A percentile compares a stretch with the other conserved stretches of the same genome.
These are phyloP conservation scores for Pythium pyrilobum DNA, from an alignment of 352 stramenopile genomes.

Conservation along the genomic window DNA sequence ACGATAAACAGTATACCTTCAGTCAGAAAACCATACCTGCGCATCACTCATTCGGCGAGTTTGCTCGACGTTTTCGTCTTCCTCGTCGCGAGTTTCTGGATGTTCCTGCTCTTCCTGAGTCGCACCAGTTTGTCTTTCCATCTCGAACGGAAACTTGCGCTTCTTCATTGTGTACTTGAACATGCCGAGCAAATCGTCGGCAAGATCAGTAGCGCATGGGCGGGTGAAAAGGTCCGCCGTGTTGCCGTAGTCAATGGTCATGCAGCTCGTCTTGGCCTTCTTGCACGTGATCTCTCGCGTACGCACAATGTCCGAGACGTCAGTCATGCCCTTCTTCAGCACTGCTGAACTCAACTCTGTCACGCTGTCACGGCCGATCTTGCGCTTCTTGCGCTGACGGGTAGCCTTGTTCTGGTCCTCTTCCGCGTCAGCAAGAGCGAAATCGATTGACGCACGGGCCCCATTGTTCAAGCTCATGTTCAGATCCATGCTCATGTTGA, in stretches of 20 bases:
- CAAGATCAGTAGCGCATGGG: conserved; percentile 53
- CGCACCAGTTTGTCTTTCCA: conserved; percentile 4
- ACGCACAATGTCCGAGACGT: conserved; percentile 72
- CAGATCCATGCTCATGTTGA: conserved; percentile 69
- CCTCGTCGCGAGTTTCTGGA: conserved; percentile 12
- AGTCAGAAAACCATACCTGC: conserved; percentile 27
- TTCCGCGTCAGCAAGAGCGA: conserved; percentile 43
- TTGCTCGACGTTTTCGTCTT: conserved; percentile 54
- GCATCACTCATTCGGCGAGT: conserved; percentile 59
- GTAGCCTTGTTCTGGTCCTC: conserved; percentile 20
- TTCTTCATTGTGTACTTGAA: conserved; percentile 86
- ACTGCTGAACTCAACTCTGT: conserved; percentile 73
- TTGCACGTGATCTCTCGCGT: conserved; percentile 37
- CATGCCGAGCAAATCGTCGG: conserved; percentile 62
- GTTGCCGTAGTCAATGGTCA: conserved; percentile 17
- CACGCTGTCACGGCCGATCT: conserved; percentile 70
- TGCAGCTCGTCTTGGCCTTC: conserved; percentile 25
- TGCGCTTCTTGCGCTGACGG: conserved; percentile 75
- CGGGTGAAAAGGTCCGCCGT: conserved; percentile 46
- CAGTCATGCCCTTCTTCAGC: conserved; percentile 73
- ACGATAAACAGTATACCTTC: neutral
- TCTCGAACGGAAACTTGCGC: conserved; percentile 68
- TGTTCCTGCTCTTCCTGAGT: conserved; percentile 16
- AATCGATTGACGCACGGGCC: conserved; percentile 63
- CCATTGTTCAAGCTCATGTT: conserved; percentile 61